Evolutionary conservation across 129 eudicot species (phyloP).

Genomic region (Arctium minus): DNA sequence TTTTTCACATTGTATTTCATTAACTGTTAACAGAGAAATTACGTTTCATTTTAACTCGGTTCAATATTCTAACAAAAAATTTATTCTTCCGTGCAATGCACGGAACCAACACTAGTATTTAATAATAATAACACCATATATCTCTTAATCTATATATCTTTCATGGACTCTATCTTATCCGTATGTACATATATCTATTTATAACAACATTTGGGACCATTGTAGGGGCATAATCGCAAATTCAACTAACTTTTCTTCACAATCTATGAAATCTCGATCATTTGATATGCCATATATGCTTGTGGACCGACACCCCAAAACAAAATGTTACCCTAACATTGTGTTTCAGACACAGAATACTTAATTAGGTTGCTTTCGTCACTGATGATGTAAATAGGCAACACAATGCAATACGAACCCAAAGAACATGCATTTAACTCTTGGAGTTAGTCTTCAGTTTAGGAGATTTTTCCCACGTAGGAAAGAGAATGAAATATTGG

Average conservation of each 20-base stretch:
- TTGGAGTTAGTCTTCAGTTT: too few species aligned
- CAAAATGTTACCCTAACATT: neutral
- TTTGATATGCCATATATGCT: neutral
- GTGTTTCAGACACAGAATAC: neutral
- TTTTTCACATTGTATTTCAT: too few species aligned
- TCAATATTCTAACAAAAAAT: too few species aligned
- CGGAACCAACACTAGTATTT: too few species aligned
- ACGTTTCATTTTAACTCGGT: too few species aligned
- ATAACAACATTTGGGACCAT: constrained; percentile 21
- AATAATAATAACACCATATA: neutral
- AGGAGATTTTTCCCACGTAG: too few species aligned
- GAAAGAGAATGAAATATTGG: too few species aligned
- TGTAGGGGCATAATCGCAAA: neutral
- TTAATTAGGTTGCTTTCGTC: neutral
- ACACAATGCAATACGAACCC: neutral
- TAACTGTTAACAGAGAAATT: too few species aligned
- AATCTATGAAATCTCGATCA: neutral
- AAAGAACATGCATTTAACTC: neutral
- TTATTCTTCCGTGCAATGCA: too few species aligned
- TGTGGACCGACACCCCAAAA: neutral
- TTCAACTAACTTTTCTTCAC: neutral
- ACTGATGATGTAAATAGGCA: neutral
- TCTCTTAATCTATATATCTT: constrained; percentile 7
- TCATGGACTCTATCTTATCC: constrained; percentile 13
- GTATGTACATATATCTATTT: constrained; percentile 7